These are phyloP conservation scores for Aspergillus sp. DNA, from an alignment of 2,329 filamentous ascomycete genomes.

Conservation along the genomic window DNA sequence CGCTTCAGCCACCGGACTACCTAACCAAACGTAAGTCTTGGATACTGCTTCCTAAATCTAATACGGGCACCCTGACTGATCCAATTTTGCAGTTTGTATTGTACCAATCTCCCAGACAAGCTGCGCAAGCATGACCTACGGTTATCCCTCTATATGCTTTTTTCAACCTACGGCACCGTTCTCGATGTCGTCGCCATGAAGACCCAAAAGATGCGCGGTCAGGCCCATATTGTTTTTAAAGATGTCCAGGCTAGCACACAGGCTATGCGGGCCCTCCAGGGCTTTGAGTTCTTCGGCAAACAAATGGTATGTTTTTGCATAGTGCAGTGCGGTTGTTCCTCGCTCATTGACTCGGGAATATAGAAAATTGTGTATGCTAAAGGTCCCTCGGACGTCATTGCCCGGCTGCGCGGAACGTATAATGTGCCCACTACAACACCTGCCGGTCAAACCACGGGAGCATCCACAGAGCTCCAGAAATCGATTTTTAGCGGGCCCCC, in stretches of 20 bases:
- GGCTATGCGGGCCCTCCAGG: conserved; percentile 86
- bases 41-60: conserved; percentile 6
- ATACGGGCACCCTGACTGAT: conserved; percentile 22
- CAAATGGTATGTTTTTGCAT: conserved; percentile 67
- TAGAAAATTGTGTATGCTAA: conserved; percentile 92
- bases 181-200: conserved; percentile 89
- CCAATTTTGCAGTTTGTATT: conserved; percentile 69
- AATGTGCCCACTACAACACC: conserved; percentile 60
- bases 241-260: conserved; percentile 91
- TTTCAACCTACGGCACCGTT: conserved; percentile 89
- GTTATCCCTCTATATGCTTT: conserved; percentile 86
- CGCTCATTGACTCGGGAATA: conserved; percentile 5
- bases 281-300: conserved; percentile 80
- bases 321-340: neutral
- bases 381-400: conserved; percentile 81
- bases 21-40: conserved; percentile 72
- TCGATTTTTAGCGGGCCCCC: conserved; percentile 72
- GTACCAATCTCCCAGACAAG: conserved; percentile 86
- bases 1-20: conserved; percentile 54
- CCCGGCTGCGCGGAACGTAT: conserved; percentile 90
- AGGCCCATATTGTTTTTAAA: conserved; percentile 88
- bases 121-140: conserved; percentile 86
- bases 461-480: conserved; percentile 73
- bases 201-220: conserved; percentile 89
- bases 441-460: conserved; percentile 57